These are phyloP conservation scores for Escallonia herrerae DNA, from an alignment of 129 eudicot genomes.

Conservation along the genomic window DNA sequence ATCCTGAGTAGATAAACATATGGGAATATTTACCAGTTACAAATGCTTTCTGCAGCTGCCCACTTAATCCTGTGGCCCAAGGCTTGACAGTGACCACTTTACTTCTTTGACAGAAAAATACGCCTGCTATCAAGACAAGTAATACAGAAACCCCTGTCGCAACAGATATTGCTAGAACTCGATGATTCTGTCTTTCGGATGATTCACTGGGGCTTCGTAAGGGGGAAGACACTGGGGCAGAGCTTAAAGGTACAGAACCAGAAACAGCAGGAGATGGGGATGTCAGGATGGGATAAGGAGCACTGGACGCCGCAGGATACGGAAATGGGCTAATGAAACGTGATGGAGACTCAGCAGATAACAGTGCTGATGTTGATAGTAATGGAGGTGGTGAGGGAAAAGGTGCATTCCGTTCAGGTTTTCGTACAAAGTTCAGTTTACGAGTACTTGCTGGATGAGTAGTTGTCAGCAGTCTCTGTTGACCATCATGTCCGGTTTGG, in stretches of 20 bases:
- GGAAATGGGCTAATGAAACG: slow-evolving; percentile 8
- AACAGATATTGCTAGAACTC: slow-evolving; percentile 19
- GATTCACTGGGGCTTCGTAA: background rate
- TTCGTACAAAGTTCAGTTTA: too few relatives aligned
- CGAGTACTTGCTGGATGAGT: background rate
- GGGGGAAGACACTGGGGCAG: background rate
- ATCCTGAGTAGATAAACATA: too few relatives aligned
- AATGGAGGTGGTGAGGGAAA: slow-evolving; percentile 17
- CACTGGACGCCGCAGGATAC: slow-evolving; percentile 23
- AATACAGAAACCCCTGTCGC: slow-evolving; percentile 42
- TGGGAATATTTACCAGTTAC: slow-evolving; percentile 52
- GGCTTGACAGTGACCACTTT: slow-evolving; percentile 65
- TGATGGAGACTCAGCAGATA: slow-evolving; percentile 14
- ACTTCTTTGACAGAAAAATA: slow-evolving; percentile 35
- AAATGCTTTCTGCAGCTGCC: slow-evolving; percentile 84
- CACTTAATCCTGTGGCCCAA: slow-evolving; percentile 89
- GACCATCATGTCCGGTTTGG: slow-evolving; percentile 17
- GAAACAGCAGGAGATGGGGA: slow-evolving; percentile 9
- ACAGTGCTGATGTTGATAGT: slow-evolving; percentile 20
- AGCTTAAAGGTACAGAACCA: slow-evolving; percentile 20
- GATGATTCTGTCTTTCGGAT: background rate
- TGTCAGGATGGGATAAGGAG: slow-evolving; percentile 7
- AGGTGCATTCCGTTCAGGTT: slow-evolving; percentile 10
- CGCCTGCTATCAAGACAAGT: slow-evolving; percentile 15
- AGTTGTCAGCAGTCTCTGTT: slow-evolving; percentile 29